These are phyloP conservation scores for Fagopyrum tataricum DNA, from an alignment of 148 eudicot species.

Conservation along the genomic window DNA sequence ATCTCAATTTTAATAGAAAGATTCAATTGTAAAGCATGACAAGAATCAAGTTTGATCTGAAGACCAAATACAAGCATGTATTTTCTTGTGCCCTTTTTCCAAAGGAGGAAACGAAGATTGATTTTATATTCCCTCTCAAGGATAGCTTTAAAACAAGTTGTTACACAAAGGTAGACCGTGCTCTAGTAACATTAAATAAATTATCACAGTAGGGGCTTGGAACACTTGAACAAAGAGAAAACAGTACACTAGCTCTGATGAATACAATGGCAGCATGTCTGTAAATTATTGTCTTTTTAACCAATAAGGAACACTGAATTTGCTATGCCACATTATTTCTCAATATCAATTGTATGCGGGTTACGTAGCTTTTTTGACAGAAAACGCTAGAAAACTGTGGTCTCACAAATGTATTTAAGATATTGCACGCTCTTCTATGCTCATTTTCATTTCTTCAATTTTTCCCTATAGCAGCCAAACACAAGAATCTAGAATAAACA, in stretches of 20 bases:
- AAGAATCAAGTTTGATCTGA: neutral
- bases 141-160: neutral
- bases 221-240: neutral
- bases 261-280: neutral
- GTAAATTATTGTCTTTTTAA: neutral
- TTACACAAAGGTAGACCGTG: neutral
- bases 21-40: neutral
- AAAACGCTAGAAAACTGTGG: neutral
- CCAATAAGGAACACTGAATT: neutral
- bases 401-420: neutral
- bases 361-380: neutral
- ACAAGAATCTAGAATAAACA: slow-evolving; percentile 3
- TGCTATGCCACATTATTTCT: neutral
- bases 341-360: neutral
- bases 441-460: neutral
- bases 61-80: neutral
- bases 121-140: neutral
- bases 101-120: neutral
- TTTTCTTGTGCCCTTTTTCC: neutral
- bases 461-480: neutral
- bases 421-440: neutral
- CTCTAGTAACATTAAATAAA: neutral
- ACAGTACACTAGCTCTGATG: neutral
- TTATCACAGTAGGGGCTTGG: neutral
- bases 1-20: neutral